Conservation (phyloP, 257 asterid genomes). For the Solanum commersonii region DNA sequence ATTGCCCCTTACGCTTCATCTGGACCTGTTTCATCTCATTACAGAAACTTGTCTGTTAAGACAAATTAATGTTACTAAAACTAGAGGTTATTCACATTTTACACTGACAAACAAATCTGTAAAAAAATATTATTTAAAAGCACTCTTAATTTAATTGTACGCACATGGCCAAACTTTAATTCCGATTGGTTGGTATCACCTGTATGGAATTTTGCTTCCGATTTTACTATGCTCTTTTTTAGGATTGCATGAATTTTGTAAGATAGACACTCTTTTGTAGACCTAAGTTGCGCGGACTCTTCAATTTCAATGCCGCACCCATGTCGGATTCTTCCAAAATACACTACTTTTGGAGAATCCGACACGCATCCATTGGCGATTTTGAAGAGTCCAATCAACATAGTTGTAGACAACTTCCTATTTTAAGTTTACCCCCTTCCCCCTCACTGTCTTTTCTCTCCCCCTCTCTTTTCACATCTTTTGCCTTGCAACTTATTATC, state of each 20-base stretch:
- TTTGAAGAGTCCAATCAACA: no score
- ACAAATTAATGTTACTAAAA: neutral
- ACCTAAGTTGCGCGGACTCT: no score
- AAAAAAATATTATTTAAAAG: neutral
- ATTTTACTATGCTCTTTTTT: neutral
- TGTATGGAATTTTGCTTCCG: neutral
- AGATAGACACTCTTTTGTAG: neutral
- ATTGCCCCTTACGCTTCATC: neutral
- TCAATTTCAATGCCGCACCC: no score
- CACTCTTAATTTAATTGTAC: neutral
- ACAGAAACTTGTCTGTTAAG: neutral
- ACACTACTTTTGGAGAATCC: no score
- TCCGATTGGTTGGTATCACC: neutral
- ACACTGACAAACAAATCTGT: neutral
- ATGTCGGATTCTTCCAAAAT: no score
- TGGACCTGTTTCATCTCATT: neutral
- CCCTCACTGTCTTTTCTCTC: neutral
- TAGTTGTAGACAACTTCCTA: no score
- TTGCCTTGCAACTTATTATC: neutral
- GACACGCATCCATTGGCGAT: no score
- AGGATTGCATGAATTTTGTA: neutral
- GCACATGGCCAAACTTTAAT: neutral
- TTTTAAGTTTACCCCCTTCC: no score
- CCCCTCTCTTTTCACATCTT: neutral
- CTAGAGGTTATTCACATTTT: neutral